phyloP scores from a whole-genome alignment of 768 basidiomycete genomes.

The Agaricus blazei region DNA sequence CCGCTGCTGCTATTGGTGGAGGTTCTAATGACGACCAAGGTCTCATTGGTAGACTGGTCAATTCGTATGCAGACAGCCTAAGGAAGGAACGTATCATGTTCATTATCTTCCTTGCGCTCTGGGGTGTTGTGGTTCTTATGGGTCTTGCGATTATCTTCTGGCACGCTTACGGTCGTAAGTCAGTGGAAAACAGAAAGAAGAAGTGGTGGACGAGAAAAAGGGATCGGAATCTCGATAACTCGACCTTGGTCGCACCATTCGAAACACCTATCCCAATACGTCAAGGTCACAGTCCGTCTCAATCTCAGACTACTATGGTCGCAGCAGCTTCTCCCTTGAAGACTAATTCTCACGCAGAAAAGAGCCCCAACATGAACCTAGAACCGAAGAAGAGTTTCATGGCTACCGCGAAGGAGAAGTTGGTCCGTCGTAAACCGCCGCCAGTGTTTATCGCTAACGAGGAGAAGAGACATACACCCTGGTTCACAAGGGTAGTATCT shows the following conservation, averaged over 20 bases:
- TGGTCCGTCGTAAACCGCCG: neutral
- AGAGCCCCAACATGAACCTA: slow-evolving; percentile 11
- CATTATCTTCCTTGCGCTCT: slow-evolving; percentile 74
- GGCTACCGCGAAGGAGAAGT: slow-evolving; percentile 10
- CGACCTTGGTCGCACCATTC: slow-evolving; percentile 30
- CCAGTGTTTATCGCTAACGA: slow-evolving; percentile 6
- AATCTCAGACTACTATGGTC: neutral
- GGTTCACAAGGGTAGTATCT: slow-evolving; percentile 32
- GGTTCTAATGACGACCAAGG: slow-evolving; percentile 47
- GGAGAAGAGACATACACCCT: slow-evolving; percentile 15
- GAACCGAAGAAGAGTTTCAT: slow-evolving; percentile 11
- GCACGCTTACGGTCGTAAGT: slow-evolving; percentile 56
- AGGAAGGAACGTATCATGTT: slow-evolving; percentile 85
- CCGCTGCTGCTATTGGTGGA: slow-evolving; percentile 73
- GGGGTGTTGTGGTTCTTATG: slow-evolving; percentile 81
- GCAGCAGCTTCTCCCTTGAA: neutral
- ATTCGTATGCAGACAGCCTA: slow-evolving; percentile 65
- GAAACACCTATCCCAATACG: slow-evolving; percentile 15
- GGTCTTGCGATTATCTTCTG: slow-evolving; percentile 66
- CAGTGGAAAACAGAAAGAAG: slow-evolving; percentile 41
- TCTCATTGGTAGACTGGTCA: slow-evolving; percentile 68
- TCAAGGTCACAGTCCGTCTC: neutral
- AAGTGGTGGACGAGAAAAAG: slow-evolving; percentile 50
- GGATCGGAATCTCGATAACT: slow-evolving; percentile 34
- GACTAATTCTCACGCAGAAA: neutral